Conservation (phyloP, 768 basidiomycete genomes). For the Leucosporidium yakuticum region DNA sequence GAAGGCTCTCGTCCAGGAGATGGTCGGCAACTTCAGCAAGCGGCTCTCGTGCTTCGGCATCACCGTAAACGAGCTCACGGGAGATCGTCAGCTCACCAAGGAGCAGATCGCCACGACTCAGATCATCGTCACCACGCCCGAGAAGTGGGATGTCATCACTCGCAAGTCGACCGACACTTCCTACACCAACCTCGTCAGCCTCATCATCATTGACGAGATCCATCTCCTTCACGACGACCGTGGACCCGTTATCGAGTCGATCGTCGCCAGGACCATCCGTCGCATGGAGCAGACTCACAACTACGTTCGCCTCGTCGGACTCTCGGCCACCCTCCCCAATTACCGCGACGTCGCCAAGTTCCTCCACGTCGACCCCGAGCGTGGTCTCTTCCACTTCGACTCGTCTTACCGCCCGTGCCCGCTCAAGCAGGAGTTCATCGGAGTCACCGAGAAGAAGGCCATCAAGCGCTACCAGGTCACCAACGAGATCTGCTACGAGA, state of each 20-base stretch:
- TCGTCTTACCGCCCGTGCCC: slow-evolving; percentile 88
- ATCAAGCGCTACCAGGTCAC: slow-evolving; percentile 97
- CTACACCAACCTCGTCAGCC: slow-evolving; percentile 91
- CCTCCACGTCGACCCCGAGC: slow-evolving; percentile 83
- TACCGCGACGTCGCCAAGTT: slow-evolving; percentile 97
- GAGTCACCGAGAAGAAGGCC: slow-evolving; percentile 97
- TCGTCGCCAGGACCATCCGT: slow-evolving; percentile 81
- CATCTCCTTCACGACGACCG: slow-evolving; percentile 96
- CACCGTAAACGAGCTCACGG: slow-evolving; percentile 89
- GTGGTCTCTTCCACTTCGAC: slow-evolving; percentile 96
- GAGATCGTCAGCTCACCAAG: slow-evolving; percentile 96
- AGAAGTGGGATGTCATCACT: slow-evolving; percentile 99
- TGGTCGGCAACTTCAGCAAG: slow-evolving; percentile 86
- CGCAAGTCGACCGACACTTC: slow-evolving; percentile 94
- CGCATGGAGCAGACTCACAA: slow-evolving; percentile 91
- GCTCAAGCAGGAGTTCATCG: slow-evolving; percentile 93
- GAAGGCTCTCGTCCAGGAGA: slow-evolving; percentile 98
- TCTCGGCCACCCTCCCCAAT: slow-evolving; percentile 97
- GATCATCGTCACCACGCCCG: slow-evolving; percentile 96
- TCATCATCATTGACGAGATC: slow-evolving; percentile 97
- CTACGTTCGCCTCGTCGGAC: slow-evolving; percentile 85
- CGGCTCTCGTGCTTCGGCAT: slow-evolving; percentile 68
- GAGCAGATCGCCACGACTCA: slow-evolving; percentile 94
- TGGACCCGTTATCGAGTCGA: slow-evolving; percentile 88
- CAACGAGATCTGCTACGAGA: slow-evolving; percentile 99